Evolutionary conservation across 2,329 filamentous ascomycete species (phyloP), one percentile per base, ranked within the genome.

Genomic region (Aspergillus uvarum): DNA sequence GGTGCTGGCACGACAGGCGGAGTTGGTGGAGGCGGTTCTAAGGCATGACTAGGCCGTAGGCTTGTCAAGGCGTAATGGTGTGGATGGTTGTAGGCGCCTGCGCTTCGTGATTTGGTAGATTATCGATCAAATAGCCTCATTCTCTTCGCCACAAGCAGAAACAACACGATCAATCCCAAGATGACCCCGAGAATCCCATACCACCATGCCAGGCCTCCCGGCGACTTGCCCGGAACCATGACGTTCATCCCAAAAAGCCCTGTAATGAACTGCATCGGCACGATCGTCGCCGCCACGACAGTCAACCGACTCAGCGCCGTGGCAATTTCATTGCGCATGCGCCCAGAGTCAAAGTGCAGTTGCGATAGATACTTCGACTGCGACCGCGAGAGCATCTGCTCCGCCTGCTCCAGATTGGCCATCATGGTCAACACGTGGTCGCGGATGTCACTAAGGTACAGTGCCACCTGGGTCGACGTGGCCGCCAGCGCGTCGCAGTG

Each of bases 361-460:
- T 96, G 94, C 1, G 92, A 92, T 29, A 97, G 83, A 72, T 97
- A 96, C 75, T 97, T 97, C 79, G 89, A 90, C 80, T 98, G 94
- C 1, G 90, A 89, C 21, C 94, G 88, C 10, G 89, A 92, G 31
- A 97, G 83, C 83, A 97, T 96, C 83, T 97, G 96, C 76, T 98
- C 94, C 64, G 95, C 96, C 72, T 97, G 93, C 0, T 87, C 87
- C 64, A 98, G 78, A 76, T 95, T 97, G 68, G 89, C 92, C 83
- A 96, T 94, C 93, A 97, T 97, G 38, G 94, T 97, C 60, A 97
- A 89, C 58, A 97, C 92, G 83, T 98, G 94, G 76, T 98, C 94
- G 76, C 97, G 93, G 64, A 97, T 96, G 77, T 98, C 94, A 69
- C 91, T 91, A 31, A 98, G 85, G 72, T 97, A 97, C 70, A 97